A percentile compares a stretch with the other conserved stretches of the same genome.
Evolutionary conservation across 1,284 basidiomycete species (phyloP).

Genomic region (Ceratobasidium sp.): DNA sequence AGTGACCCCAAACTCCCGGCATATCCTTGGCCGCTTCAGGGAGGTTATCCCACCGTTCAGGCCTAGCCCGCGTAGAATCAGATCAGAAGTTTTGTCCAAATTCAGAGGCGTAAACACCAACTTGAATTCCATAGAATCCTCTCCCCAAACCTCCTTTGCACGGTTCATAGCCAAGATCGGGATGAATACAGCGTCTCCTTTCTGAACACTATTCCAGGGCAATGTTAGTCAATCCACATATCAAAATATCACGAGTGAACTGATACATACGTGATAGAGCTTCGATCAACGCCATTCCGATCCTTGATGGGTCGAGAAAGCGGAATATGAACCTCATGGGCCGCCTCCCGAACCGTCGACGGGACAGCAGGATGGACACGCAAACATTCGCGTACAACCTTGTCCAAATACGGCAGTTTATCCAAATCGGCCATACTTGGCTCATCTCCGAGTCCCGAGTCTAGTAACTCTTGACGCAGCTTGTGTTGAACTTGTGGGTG

Average conservation of each 20-base stretch:
- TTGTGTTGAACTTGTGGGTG: slow-evolving; percentile 59
- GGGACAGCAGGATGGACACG: slow-evolving; percentile 33
- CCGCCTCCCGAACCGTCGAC: slow-evolving; percentile 28
- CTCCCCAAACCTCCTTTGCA: slow-evolving; percentile 67
- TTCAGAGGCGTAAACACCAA: slow-evolving; percentile 57
- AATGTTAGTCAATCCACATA: background rate
- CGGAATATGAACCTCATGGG: slow-evolving; percentile 45
- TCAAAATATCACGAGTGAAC: background rate
- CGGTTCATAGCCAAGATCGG: slow-evolving; percentile 65
- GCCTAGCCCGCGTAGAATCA: slow-evolving; percentile 55
- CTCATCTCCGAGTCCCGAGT: slow-evolving; percentile 50
- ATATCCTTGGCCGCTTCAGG: slow-evolving; percentile 63
- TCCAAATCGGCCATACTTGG: slow-evolving; percentile 43
- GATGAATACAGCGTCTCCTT: slow-evolving; percentile 65
- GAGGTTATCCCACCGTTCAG: slow-evolving; percentile 69
- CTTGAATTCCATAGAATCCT: slow-evolving; percentile 59
- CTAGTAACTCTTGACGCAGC: slow-evolving; percentile 59
- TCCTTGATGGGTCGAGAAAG: slow-evolving; percentile 37
- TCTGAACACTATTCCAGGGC: slow-evolving; percentile 55
- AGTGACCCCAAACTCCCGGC: slow-evolving; percentile 70
- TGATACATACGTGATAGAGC: slow-evolving; percentile 56
- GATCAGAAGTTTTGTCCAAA: slow-evolving; percentile 50
- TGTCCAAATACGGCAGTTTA: slow-evolving; percentile 45
- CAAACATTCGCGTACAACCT: slow-evolving; percentile 44
- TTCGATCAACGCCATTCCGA: slow-evolving; percentile 57